These are phyloP conservation scores for Peribolospora kevripleyi DNA, from an alignment of 768 basidiomycete genomes.

Conservation along the genomic window DNA sequence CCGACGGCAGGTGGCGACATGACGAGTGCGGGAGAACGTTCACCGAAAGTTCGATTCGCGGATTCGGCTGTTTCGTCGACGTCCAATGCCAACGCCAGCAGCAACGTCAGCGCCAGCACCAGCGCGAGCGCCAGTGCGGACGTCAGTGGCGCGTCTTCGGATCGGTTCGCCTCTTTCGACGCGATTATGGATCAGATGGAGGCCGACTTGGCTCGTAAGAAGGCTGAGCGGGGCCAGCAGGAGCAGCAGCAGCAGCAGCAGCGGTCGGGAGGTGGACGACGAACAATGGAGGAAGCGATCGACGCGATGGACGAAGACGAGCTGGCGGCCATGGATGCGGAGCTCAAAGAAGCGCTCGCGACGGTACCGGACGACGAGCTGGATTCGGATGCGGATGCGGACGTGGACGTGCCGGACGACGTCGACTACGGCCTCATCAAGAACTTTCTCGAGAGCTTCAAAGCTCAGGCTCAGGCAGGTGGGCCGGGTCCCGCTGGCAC, in stretches of 20 bases:
- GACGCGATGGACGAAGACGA: slow-evolving; percentile 35
- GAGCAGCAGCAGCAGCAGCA: slow-evolving; percentile 12
- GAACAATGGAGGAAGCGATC: slow-evolving; percentile 17
- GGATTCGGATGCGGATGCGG: slow-evolving; percentile 29
- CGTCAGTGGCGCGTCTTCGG: slow-evolving; percentile 1
- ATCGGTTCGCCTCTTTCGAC: slow-evolving; percentile 77
- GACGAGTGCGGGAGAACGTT: too few species aligned
- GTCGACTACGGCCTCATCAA: slow-evolving; percentile 81
- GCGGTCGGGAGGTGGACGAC: slow-evolving; percentile 11
- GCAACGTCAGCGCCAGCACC: not conserved
- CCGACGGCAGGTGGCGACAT: too few species aligned
- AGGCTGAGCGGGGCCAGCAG: slow-evolving; percentile 20
- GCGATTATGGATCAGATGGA: slow-evolving; percentile 94
- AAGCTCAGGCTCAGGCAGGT: slow-evolving; percentile 62
- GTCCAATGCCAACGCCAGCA: not conserved
- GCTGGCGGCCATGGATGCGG: slow-evolving; percentile 53
- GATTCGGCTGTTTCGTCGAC: not conserved
- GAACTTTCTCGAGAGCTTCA: slow-evolving; percentile 91
- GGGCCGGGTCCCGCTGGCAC: slow-evolving; percentile 34
- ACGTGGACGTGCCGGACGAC: slow-evolving; percentile 20
- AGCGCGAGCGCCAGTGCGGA: not conserved
- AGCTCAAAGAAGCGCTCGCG: slow-evolving; percentile 28
- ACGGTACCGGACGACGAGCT: slow-evolving; percentile 1
- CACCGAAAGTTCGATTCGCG: not conserved
- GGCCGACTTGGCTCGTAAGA: slow-evolving; percentile 32